Evolutionary conservation across 2,329 filamentous ascomycete species (phyloP), one percentile per base, ranked within the genome.

Genomic region (Penicillium italicum): DNA sequence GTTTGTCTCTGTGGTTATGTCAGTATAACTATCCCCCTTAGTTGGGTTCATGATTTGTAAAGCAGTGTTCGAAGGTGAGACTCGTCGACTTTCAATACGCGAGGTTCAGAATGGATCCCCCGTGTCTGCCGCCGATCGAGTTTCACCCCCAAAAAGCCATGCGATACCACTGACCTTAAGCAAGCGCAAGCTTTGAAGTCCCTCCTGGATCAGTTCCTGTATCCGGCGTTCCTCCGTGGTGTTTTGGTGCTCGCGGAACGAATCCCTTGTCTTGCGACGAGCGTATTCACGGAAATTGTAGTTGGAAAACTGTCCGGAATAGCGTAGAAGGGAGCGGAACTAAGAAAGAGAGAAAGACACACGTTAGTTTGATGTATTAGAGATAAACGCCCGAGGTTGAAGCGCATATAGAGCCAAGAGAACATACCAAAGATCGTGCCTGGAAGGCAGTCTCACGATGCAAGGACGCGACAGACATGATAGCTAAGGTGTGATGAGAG

Each of bases 201-300:
- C 94, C 69, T 90, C 88, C 75, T 97, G 91, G 66, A 97, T 82
- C 67, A 97, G 78, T 75, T 96, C 91, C 75, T 97, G 91, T 73
- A 96, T 81, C 76, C 82, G 81, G 60, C 90, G 81, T 62, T 85
- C 81, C 70, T 97, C 94, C 43, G 84, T 78, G 67, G 91, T 87
- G 53, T 76, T 72, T 74, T 85, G 82, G 74, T 95, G 83, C 73
- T 96, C 91, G 67, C 88, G 84, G 76, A 97, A 99, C 5, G 90
- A 87, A 79, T 97, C 94, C 72, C 84, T 84, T 72, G 94, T 96
- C 74, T 93, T 85, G 71, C 94, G 87, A 76, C 87, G 89, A 51
- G 94, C 92, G 76, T 99, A 99, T 74, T 97, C 93, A 77, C 94
- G 86, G 82, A 97, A 99, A 78, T 97, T 99, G 81, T 97, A 99